A percentile compares a stretch with the other conserved stretches of the same genome.
phyloP scores from a whole-genome alignment of 2,329 filamentous ascomycete genomes.

The Mollisiaceae sp. region DNA sequence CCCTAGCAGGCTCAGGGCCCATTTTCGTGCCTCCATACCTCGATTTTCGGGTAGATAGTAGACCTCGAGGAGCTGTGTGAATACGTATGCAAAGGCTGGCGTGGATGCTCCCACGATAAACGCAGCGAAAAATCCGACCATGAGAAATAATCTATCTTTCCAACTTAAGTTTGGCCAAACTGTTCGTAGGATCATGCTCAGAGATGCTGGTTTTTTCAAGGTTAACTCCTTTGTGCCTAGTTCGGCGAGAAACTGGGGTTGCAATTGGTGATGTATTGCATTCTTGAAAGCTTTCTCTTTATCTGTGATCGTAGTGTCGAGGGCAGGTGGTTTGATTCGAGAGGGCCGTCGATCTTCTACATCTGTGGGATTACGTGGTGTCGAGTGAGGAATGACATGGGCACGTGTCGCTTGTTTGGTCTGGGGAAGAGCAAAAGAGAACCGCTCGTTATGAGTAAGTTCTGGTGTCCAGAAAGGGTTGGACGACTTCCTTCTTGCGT shows the following conservation, averaged over 20 bases:
- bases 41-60: conserved; percentile 60
- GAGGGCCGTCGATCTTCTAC: too few species aligned
- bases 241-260: neutral
- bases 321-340: too few species aligned
- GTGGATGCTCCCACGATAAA: conserved; percentile 37
- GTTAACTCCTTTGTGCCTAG: neutral
- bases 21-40: conserved; percentile 48
- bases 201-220: conserved; percentile 35
- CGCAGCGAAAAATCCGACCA: conserved; percentile 58
- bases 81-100: conserved; percentile 74
- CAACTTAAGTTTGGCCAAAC: conserved; percentile 69
- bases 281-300: too few species aligned
- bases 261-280: neutral
- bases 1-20: conserved; percentile 71
- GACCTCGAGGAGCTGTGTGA: conserved; percentile 73
- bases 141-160: conserved; percentile 57
- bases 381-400: neutral
- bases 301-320: too few species aligned
- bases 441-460: neutral
- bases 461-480: neutral
- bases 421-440: too few species aligned
- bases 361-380: too few species aligned
- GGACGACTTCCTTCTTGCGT: neutral
- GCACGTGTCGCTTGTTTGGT: neutral
- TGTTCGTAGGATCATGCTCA: conserved; percentile 66